phyloP scores from a whole-genome alignment of 2,329 filamentous ascomycete species.

The Pyrenophora seminiperda region DNA sequence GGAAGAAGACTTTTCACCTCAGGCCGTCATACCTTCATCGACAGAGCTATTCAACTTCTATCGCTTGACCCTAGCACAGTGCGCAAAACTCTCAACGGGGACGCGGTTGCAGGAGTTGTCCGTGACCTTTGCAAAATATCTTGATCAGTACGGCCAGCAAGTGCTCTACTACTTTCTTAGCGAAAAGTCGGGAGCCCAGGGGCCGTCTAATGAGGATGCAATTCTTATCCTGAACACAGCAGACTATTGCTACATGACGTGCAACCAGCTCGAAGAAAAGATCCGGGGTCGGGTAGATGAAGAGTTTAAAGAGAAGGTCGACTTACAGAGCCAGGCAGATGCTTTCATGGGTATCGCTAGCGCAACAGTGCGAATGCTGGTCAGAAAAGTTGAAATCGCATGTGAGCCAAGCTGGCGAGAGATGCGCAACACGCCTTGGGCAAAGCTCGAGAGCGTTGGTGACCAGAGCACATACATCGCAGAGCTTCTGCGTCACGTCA shows the following conservation, averaged over 20 bases:
- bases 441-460: constrained; percentile 86
- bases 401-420: constrained; percentile 91
- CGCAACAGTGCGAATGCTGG: constrained; percentile 80
- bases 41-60: constrained; percentile 98
- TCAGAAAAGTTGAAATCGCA: constrained; percentile 79
- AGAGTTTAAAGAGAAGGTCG: constrained; percentile 73
- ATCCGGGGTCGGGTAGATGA: constrained; percentile 88
- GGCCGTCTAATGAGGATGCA: constrained; percentile 72
- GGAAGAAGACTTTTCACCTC: constrained; percentile 90
- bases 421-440: constrained; percentile 97
- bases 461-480: constrained; percentile 93
- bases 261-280: constrained; percentile 90
- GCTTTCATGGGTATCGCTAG: constrained; percentile 94
- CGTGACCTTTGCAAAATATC: constrained; percentile 84
- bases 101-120: constrained; percentile 83
- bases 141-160: constrained; percentile 94
- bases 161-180: constrained; percentile 77
- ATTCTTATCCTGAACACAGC: constrained; percentile 92
- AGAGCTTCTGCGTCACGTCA: constrained; percentile 76
- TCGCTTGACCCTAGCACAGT: constrained; percentile 88
- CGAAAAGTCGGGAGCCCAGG: constrained; percentile 61
- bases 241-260: constrained; percentile 95
- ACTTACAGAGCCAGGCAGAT: constrained; percentile 91
- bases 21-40: constrained; percentile 88
- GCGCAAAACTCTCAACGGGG: constrained; percentile 93